A percentile compares a stretch with the other conserved stretches of the same genome.
Evolutionary conservation across 2,329 filamentous ascomycete genomes (phyloP).

Genomic region (Amauroascus verrucosus): DNA sequence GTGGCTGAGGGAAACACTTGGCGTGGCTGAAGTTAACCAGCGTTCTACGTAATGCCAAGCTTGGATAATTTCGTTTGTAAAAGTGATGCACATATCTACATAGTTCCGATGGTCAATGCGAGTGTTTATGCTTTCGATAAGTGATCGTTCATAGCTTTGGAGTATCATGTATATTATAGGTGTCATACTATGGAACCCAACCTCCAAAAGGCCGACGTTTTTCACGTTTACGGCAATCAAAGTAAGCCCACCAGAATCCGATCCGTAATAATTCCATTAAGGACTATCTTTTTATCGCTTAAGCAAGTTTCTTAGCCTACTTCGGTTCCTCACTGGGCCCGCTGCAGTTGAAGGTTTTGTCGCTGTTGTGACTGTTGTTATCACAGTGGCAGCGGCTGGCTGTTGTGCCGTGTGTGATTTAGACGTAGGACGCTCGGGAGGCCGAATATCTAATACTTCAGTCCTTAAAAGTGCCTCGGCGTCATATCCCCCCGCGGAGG

Average conservation of each 20-base stretch:
- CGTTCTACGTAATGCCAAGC: slow-evolving; percentile 8
- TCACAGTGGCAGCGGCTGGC: not conserved
- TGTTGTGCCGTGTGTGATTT: not conserved
- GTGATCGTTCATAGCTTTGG: not conserved
- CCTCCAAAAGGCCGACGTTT: not conserved
- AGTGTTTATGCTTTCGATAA: no score
- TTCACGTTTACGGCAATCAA: not conserved
- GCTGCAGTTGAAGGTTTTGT: not conserved
- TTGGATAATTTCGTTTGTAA: not conserved
- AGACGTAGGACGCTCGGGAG: not conserved
- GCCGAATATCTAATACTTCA: not conserved
- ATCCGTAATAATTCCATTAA: not conserved
- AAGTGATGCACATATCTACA: no score
- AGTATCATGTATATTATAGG: not conserved
- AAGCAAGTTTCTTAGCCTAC: slow-evolving; percentile 4
- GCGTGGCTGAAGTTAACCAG: not conserved
- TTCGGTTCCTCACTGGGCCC: not conserved
- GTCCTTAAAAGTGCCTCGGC: not conserved
- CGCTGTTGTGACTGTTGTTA: not conserved
- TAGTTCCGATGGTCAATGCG: no score
- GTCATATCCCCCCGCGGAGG: not conserved
- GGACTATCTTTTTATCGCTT: not conserved
- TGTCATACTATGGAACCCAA: not conserved
- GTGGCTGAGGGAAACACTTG: slow-evolving; percentile 5
- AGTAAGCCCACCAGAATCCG: not conserved